phyloP scores from a whole-genome alignment of 345 rosid species.

The Clarkia xantiana region DNA sequence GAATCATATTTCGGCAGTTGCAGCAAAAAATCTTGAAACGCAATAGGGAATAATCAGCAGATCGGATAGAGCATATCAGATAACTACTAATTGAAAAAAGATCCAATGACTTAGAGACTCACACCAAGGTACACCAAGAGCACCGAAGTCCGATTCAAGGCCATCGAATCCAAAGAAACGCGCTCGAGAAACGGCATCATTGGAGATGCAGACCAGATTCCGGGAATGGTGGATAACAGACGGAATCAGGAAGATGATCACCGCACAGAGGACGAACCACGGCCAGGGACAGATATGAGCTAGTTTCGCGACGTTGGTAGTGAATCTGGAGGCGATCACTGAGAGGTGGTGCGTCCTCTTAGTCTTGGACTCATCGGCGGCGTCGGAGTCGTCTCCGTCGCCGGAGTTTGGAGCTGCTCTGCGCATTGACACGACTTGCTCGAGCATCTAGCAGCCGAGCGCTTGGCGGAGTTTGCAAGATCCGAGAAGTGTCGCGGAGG shows the following conservation, averaged over 20 bases:
- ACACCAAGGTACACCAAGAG: conserved; percentile 99
- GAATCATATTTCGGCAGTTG: not conserved
- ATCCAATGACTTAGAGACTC: conserved; percentile 21
- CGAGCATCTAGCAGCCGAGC: conserved; percentile 20
- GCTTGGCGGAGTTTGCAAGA: conserved; percentile 2
- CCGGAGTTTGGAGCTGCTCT: conserved; percentile 27
- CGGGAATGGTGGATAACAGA: conserved; percentile 32
- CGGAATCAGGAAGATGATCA: conserved; percentile 12
- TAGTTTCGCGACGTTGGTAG: conserved; percentile 34
- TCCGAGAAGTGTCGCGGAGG: conserved; percentile 23
- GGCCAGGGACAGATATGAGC: conserved; percentile 27
- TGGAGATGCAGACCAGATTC: conserved; percentile 57
- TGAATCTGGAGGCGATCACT: conserved; percentile 19
- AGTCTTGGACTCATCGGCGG: conserved; percentile 51
- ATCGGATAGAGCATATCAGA: not conserved
- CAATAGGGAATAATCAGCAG: no score
- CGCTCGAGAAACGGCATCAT: conserved; percentile 53
- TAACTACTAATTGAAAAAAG: not conserved
- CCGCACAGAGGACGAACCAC: conserved; percentile 21
- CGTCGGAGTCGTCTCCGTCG: conserved; percentile 5
- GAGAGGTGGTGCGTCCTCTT: conserved; percentile 37
- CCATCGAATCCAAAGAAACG: conserved; percentile 65
- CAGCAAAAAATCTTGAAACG: not conserved
- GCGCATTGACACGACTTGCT: conserved; percentile 47
- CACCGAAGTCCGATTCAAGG: conserved; percentile 75